Evolutionary conservation across 1,139 yeast genomes (phyloP), one percentile per base, ranked within the genome.

Genomic region (Candida buenavistaensis): DNA sequence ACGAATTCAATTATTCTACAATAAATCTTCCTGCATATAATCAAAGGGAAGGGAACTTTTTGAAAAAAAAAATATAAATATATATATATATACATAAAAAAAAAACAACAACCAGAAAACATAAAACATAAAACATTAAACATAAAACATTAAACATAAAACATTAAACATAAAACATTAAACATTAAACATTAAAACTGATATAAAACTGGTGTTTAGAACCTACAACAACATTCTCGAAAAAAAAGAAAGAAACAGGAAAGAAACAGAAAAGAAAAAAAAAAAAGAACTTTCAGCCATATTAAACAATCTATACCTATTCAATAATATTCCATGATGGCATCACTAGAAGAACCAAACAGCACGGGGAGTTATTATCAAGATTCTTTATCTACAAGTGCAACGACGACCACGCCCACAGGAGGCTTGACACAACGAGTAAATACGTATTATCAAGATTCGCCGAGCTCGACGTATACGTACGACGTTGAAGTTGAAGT

Each of bases 391-490:
- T 48, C 49, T 26, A 68, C 30, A 10, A 14, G 16, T 4, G 11
- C 20, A 14, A 12, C 14, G 14, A 12, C 20, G 22, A 28, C 14
- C 16, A 23, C 14, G 23, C 11, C 17, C 26, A 29, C n/a, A 9
- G 10, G 11, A 6, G 12, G 5, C 6, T 21, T n/a, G 5, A 9
- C 6, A 21, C 23, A 22, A n/a, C 13, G 6, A 9, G 22, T 20
- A 4, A 12, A 12, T n/a, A 6, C 13, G n/a, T 63, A 62, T 41
- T 64, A 62, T 47, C 62, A 55, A 24, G 68, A 62, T 10, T 23
- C 33, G 6, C 61, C 54, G 23, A 52, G 52, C 7, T 29, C 32
- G 5, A 29, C 32, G 10, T 29, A 29, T 22, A 29, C 32, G 9
- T 29, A 29, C 15, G 32, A 29, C 7, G 32, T 29, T 12, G 32